Conservation (phyloP, 805 yeast species). For the Yarrowia sp. region DNA sequence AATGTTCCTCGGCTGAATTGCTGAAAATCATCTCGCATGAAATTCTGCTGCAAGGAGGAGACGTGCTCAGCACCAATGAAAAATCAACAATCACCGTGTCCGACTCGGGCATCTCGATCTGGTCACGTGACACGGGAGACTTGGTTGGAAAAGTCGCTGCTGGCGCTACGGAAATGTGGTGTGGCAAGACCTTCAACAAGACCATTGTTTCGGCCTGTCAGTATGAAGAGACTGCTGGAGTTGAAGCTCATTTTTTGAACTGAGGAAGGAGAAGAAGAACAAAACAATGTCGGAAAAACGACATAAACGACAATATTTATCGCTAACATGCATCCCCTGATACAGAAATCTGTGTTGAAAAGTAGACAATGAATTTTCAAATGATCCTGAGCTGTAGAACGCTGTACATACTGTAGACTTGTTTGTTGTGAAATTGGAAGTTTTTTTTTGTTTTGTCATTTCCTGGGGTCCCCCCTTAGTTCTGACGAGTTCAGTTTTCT, state of each 20-base stretch:
- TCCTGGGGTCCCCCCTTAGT: no score
- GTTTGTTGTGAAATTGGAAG: no score
- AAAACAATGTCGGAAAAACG: no score
- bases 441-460: no score
- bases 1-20: neutral
- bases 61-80: neutral
- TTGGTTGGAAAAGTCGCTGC: neutral
- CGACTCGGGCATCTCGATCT: conserved; percentile 5
- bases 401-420: no score
- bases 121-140: neutral
- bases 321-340: neutral
- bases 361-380: neutral
- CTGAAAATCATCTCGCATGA: conserved; percentile 1
- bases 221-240: conserved; percentile 6
- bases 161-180: conserved; percentile 6
- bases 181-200: neutral
- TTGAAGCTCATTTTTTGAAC: conserved; percentile 11
- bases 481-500: no score
- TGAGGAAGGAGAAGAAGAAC: no score
- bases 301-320: neutral
- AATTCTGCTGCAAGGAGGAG: neutral
- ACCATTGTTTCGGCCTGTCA: conserved; percentile 12
- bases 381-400: no score
- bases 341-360: no score
- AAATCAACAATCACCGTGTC: neutral